Conservation (phyloP, 495 filamentous ascomycete species). For the Penicillium fimorum region DNA sequence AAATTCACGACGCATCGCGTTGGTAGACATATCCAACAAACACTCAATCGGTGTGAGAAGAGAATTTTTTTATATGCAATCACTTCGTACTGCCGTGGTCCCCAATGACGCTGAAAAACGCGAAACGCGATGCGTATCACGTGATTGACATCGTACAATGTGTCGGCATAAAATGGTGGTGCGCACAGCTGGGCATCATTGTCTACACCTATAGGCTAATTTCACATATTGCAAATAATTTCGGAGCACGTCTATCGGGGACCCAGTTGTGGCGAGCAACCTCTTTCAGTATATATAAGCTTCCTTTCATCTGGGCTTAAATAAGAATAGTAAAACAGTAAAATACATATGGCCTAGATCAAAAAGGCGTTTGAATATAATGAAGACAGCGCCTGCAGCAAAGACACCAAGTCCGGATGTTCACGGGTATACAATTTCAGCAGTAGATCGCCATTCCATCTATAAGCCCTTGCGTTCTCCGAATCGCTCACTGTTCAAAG, state of each 20-base stretch:
- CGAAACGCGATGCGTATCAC: slow-evolving; percentile 4
- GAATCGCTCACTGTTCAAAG: slow-evolving; percentile 35
- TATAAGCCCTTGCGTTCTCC: slow-evolving; percentile 29
- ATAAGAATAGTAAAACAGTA: slow-evolving; percentile 20
- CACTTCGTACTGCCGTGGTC: neutral
- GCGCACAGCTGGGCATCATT: neutral
- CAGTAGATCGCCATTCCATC: slow-evolving; percentile 14
- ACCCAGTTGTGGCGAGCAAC: neutral
- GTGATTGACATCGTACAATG: slow-evolving; percentile 6
- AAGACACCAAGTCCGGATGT: slow-evolving; percentile 24
- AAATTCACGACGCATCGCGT: neutral
- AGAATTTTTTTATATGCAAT: neutral
- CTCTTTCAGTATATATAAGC: slow-evolving; percentile 1
- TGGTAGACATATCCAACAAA: slow-evolving; percentile 13
- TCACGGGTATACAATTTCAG: slow-evolving; percentile 21
- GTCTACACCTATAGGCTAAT: neutral
- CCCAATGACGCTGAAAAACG: neutral
- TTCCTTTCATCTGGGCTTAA: slow-evolving; percentile 8
- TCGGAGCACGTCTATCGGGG: neutral
- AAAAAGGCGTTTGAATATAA: slow-evolving; percentile 8
- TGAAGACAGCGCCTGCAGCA: slow-evolving; percentile 15
- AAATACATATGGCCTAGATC: slow-evolving; percentile 22
- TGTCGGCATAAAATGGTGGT: neutral
- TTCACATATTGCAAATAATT: neutral
- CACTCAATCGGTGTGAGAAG: neutral